Conservation (phyloP, 2,329 filamentous ascomycete species). For the Xylariaceae sp. region DNA sequence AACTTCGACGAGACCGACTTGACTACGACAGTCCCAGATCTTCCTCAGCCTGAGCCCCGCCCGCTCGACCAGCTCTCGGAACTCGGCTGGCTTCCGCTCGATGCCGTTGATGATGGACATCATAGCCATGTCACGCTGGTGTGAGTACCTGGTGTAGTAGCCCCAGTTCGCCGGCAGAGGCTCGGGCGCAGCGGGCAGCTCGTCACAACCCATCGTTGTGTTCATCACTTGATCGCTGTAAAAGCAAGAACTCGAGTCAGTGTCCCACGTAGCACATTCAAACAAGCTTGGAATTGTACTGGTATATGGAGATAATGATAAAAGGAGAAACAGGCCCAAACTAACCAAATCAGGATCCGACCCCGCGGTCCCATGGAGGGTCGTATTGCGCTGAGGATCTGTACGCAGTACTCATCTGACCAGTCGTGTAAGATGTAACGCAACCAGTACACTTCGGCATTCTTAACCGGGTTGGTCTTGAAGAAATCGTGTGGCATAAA, state of each 20-base stretch:
- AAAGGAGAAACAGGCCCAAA: too few relatives aligned
- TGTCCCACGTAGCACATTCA: too few relatives aligned
- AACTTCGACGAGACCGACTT: constrained; percentile 28
- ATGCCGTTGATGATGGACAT: constrained; percentile 35
- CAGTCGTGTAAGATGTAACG: constrained; percentile 29
- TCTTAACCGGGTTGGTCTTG: constrained; percentile 27
- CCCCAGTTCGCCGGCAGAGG: constrained; percentile 34
- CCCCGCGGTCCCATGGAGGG: constrained; percentile 16
- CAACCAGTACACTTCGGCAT: constrained; percentile 13
- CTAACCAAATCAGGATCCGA: constrained; percentile 17
- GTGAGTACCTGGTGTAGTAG: constrained; percentile 30
- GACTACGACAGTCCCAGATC: constrained; percentile 31
- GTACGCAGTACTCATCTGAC: constrained; percentile 32
- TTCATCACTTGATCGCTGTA: constrained; percentile 35
- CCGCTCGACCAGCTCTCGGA: constrained; percentile 24
- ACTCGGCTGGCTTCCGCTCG: constrained; percentile 32
- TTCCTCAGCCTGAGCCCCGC: constrained; percentile 30
- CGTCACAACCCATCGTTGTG: constrained; percentile 27
- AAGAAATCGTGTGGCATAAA: constrained; percentile 32
- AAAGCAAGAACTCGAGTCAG: too few relatives aligned
- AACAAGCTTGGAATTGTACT: too few relatives aligned
- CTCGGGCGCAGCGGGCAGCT: constrained; percentile 27
- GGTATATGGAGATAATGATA: too few relatives aligned
- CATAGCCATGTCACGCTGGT: constrained; percentile 31
- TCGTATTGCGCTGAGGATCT: constrained; percentile 23